These are phyloP conservation scores for Pyrrhoderma lamaoense DNA, from an alignment of 1,284 basidiomycete genomes.

Conservation along the genomic window DNA sequence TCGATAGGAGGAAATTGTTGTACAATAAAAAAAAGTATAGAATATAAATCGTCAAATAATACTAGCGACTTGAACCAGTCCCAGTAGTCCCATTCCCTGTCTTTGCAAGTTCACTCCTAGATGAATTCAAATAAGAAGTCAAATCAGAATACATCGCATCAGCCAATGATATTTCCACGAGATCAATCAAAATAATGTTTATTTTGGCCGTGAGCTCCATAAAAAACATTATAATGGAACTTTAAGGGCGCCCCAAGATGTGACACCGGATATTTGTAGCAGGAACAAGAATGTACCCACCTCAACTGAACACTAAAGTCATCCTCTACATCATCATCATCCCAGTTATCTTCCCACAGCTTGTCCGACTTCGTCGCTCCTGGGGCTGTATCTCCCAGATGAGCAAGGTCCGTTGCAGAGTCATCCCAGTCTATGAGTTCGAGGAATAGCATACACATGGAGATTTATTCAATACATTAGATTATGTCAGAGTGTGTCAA, in stretches of 20 bases:
- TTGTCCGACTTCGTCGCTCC: constrained; percentile 73
- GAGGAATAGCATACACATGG: background rate
- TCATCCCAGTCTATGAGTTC: constrained; percentile 71
- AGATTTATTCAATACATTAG: no score
- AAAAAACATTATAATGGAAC: background rate
- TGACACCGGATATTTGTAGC: background rate
- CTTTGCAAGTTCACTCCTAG: constrained; percentile 64
- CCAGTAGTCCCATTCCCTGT: constrained; percentile 35
- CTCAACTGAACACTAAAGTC: constrained; percentile 94
- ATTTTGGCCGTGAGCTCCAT: no score
- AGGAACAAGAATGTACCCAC: constrained; percentile 43
- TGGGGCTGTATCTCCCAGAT: constrained; percentile 62
- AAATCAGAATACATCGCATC: background rate
- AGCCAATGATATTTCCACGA: background rate
- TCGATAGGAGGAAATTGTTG: no score
- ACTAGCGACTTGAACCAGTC: constrained; percentile 7
- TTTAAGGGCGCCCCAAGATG: background rate
- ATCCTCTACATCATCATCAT: constrained; percentile 97
- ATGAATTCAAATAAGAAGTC: background rate
- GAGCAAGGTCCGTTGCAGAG: constrained; percentile 71
- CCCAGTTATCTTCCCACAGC: constrained; percentile 99
- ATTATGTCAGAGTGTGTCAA: no score
- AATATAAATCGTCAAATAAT: no score
- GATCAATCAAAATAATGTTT: no score
- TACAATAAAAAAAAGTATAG: no score